Conservation (phyloP, 1,284 basidiomycete species). For the Inonotus hispidus region DNA sequence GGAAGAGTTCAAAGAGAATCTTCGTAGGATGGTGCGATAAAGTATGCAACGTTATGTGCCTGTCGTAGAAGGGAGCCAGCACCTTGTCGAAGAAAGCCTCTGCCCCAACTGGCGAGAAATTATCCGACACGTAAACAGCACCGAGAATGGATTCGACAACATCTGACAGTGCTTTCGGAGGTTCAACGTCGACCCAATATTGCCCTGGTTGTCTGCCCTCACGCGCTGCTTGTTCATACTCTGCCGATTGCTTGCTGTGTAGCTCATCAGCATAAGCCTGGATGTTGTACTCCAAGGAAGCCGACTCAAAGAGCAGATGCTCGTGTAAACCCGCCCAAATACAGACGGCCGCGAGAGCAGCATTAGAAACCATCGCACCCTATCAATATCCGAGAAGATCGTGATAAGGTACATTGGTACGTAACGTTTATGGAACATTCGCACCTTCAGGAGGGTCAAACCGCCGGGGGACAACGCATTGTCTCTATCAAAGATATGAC, state of each 20-base stretch:
- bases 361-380: constrained; percentile 79
- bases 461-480: constrained; percentile 61
- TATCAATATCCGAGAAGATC: constrained; percentile 26
- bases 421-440: constrained; percentile 19
- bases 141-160: constrained; percentile 73
- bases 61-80: constrained; percentile 69
- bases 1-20: constrained; percentile 63
- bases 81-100: constrained; percentile 61
- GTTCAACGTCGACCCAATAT: constrained; percentile 70
- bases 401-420: neutral
- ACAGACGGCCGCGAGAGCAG: constrained; percentile 65
- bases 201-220: constrained; percentile 54
- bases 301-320: constrained; percentile 53
- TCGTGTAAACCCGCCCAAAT: constrained; percentile 60
- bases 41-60: constrained; percentile 62
- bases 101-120: constrained; percentile 52
- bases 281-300: constrained; percentile 44
- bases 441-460: constrained; percentile 69
- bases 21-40: constrained; percentile 71
- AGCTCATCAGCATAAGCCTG: constrained; percentile 49
- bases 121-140: constrained; percentile 70
- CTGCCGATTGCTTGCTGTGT: constrained; percentile 40
- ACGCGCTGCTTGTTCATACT: constrained; percentile 39
- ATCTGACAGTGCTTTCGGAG: constrained; percentile 74
- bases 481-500: constrained; percentile 60